phyloP scores from a whole-genome alignment of 768 basidiomycete genomes.

The Mycena indigotica region DNA sequence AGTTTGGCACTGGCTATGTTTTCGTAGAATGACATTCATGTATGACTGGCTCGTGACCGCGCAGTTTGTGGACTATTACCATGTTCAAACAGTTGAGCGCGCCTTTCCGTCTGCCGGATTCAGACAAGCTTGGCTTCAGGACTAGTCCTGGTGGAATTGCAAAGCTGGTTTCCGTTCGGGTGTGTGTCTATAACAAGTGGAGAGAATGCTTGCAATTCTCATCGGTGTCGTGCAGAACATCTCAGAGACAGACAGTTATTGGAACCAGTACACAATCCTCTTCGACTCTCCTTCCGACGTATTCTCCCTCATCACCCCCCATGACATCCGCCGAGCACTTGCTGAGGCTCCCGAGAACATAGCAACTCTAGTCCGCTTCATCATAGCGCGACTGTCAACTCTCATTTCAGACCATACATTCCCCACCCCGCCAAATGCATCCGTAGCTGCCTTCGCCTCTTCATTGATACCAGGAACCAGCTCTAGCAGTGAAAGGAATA shows the following conservation, averaged over 20 bases:
- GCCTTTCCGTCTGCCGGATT: slow-evolving; percentile 82
- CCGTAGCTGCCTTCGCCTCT: slow-evolving; percentile 67
- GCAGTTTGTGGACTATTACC: background rate
- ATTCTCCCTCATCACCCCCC: slow-evolving; percentile 83
- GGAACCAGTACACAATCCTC: slow-evolving; percentile 88
- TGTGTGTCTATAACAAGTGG: slow-evolving; percentile 50
- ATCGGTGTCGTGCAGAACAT: slow-evolving; percentile 67
- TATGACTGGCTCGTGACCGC: background rate
- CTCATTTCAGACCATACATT: slow-evolving; percentile 81
- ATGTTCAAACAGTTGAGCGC: slow-evolving; percentile 54
- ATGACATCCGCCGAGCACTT: slow-evolving; percentile 83
- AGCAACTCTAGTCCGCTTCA: slow-evolving; percentile 74
- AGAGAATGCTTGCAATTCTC: too few relatives aligned
- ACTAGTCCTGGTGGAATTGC: slow-evolving; percentile 79
- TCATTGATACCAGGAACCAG: slow-evolving; percentile 66
- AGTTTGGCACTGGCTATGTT: slow-evolving; percentile 14
- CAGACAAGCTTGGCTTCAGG: slow-evolving; percentile 87
- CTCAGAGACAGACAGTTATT: slow-evolving; percentile 74
- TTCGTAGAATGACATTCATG: background rate
- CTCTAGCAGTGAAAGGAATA: slow-evolving; percentile 55
- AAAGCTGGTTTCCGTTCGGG: slow-evolving; percentile 72
- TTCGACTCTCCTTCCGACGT: slow-evolving; percentile 92
- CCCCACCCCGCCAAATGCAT: slow-evolving; percentile 57
- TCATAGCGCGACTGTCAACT: slow-evolving; percentile 70
- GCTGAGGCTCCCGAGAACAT: slow-evolving; percentile 85